Percentiles rank a stretch among this genome's conserved stretches.
Conservation (phyloP, 345 rosid genomes). For the rapeseed (Brassica napus) region DNA sequence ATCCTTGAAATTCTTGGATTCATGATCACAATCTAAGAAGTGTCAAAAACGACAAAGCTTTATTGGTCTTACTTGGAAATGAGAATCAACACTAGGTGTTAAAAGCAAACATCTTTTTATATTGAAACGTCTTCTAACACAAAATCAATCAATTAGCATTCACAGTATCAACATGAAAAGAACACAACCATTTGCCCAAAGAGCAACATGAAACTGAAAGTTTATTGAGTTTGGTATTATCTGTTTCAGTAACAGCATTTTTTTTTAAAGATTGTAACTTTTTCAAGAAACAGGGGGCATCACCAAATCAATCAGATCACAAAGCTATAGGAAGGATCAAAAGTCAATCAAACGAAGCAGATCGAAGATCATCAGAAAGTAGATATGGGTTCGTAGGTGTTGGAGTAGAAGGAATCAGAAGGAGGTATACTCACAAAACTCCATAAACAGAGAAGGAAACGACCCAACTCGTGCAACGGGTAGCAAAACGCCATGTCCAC, state of each 20-base stretch:
- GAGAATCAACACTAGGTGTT: background rate
- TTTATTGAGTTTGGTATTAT: too few relatives aligned
- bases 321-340: background rate
- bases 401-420: conserved; percentile 49
- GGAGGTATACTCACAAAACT: conserved; percentile 70
- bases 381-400: conserved; percentile 35
- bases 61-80: background rate
- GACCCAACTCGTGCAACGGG: conserved; percentile 40
- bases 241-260: too few relatives aligned
- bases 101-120: background rate
- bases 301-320: conserved; percentile 5
- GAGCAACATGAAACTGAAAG: background rate
- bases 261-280: background rate
- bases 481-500: conserved; percentile 51
- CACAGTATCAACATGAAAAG: conserved; percentile 4
- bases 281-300: background rate
- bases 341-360: conserved; percentile 46
- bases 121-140: background rate
- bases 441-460: conserved; percentile 64
- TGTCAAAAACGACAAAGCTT: background rate
- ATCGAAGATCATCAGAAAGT: conserved; percentile 21
- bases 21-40: background rate
- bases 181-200: conserved; percentile 23
- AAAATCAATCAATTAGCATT: background rate
- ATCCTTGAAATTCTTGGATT: background rate